A percentile compares a stretch with the other conserved stretches of the same genome.
Conservation (phyloP, 108 stramenopile genomes). For the Epipyxis sp. region DNA sequence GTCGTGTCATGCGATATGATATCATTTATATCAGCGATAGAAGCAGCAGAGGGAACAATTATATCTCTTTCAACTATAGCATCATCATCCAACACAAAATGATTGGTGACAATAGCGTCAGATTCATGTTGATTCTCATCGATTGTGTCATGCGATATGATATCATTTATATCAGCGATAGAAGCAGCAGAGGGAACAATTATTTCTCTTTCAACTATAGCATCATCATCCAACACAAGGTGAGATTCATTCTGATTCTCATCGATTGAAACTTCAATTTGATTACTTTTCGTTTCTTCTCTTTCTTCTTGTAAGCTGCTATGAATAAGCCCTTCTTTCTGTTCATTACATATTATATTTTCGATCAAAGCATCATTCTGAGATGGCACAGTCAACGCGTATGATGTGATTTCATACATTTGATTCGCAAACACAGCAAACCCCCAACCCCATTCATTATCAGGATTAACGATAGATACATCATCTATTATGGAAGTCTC, state of each 20-base stretch:
- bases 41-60: no score
- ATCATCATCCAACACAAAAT: no score
- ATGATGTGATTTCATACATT: not conserved
- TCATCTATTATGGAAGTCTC: not conserved
- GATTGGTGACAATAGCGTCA: no score
- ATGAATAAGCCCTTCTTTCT: not conserved
- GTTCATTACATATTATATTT: not conserved
- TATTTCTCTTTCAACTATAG: no score
- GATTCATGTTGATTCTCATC: no score
- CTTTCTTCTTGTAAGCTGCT: not conserved
- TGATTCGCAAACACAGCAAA: not conserved
- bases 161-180: no score
- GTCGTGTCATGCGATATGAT: no score
- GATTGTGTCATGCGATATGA: no score
- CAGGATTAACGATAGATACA: not conserved
- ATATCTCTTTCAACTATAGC: no score
- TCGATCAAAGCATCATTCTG: not conserved
- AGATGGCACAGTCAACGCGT: not conserved
- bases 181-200: no score
- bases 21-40: no score
- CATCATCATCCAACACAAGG: no score
- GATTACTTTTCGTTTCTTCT: not conserved
- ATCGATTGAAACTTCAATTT: not conserved
- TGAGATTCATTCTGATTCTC: not conserved
- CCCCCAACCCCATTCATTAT: conserved; percentile 10